phyloP scores from a whole-genome alignment of 805 yeast species.

The Candida loeiensis region DNA sequence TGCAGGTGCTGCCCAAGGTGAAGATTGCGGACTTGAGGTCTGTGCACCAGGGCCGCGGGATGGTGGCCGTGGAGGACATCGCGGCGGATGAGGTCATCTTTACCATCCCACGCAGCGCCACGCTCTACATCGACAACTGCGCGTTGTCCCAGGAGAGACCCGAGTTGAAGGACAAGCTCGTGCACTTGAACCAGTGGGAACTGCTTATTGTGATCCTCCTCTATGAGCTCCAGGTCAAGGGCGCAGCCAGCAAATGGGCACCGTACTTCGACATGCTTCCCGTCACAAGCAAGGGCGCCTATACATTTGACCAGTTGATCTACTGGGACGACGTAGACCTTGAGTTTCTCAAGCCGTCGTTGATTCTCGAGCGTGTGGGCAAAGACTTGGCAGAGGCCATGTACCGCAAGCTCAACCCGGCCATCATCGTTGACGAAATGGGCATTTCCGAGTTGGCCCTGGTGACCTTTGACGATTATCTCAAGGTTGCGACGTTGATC shows the following conservation, averaged over 20 bases:
- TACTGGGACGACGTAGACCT: slow-evolving; percentile 73
- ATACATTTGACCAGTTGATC: slow-evolving; percentile 62
- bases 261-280: slow-evolving; percentile 76
- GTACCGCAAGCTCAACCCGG: slow-evolving; percentile 46
- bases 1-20: slow-evolving; percentile 53
- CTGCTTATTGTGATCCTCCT: slow-evolving; percentile 65
- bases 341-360: slow-evolving; percentile 59
- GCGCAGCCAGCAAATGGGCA: slow-evolving; percentile 55
- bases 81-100: slow-evolving; percentile 61
- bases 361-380: slow-evolving; percentile 69
- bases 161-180: slow-evolving; percentile 32
- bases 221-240: slow-evolving; percentile 50
- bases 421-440: slow-evolving; percentile 32
- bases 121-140: slow-evolving; percentile 61
- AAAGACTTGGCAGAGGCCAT: slow-evolving; percentile 58
- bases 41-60: slow-evolving; percentile 70
- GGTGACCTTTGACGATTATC: slow-evolving; percentile 55
- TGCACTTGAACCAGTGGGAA: slow-evolving; percentile 67
- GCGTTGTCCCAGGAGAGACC: slow-evolving; percentile 35
- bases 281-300: slow-evolving; percentile 20
- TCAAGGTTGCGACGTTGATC: slow-evolving; percentile 71
- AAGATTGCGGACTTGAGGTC: slow-evolving; percentile 57
- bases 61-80: slow-evolving; percentile 63
- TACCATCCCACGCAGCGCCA: slow-evolving; percentile 56
- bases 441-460: slow-evolving; percentile 25